A percentile compares a stretch with the other conserved stretches of the same genome.
These are phyloP conservation scores for Juglanconis oblonga DNA, from an alignment of 2,329 filamentous ascomycete species.

Conservation along the genomic window DNA sequence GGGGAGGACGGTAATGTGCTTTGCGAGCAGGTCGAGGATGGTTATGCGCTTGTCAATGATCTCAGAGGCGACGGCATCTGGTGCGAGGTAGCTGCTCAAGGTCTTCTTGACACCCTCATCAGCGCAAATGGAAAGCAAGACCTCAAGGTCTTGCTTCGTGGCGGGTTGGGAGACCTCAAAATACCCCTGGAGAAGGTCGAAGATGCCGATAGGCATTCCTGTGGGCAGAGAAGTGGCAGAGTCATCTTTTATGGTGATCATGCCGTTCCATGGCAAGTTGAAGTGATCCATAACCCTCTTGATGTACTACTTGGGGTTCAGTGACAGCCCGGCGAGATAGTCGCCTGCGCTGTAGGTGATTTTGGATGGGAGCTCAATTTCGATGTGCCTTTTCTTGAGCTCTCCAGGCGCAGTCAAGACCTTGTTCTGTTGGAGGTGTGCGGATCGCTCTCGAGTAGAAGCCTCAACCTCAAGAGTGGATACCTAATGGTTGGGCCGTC, in stretches of 20 bases:
- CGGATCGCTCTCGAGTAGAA: constrained; percentile 47
- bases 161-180: constrained; percentile 72
- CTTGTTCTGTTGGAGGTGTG: constrained; percentile 58
- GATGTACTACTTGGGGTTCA: constrained; percentile 64
- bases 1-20: constrained; percentile 56
- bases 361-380: constrained; percentile 64
- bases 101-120: constrained; percentile 29
- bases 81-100: constrained; percentile 43
- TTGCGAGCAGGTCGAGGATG: constrained; percentile 63
- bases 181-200: constrained; percentile 65
- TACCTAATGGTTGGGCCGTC: constrained; percentile 28
- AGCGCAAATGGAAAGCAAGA: not conserved
- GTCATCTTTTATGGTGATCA: constrained; percentile 57
- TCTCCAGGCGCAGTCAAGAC: constrained; percentile 37
- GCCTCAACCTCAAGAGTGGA: constrained; percentile 45
- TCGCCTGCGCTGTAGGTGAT: constrained; percentile 70
- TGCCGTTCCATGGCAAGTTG: constrained; percentile 65
- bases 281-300: constrained; percentile 64
- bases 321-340: constrained; percentile 70
- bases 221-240: constrained; percentile 53
- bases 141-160: constrained; percentile 50
- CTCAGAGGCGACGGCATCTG: constrained; percentile 44
- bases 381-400: constrained; percentile 58
- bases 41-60: constrained; percentile 58
- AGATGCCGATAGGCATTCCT: constrained; percentile 55